These are phyloP conservation scores for Exophiala oligosperma DNA, from an alignment of 2,329 filamentous ascomycete species.

Conservation along the genomic window DNA sequence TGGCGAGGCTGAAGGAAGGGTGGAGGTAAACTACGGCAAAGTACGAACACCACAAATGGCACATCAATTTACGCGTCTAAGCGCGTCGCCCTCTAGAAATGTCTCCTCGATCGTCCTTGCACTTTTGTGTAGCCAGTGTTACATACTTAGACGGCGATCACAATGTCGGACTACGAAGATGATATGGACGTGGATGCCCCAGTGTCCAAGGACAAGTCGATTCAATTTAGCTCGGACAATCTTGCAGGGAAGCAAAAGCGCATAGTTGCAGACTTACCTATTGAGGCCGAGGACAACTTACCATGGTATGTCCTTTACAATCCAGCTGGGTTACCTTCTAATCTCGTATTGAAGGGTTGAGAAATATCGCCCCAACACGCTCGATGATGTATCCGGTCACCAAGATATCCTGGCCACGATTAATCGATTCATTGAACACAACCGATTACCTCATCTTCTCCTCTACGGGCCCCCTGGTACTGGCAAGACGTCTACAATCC, in stretches of 20 bases:
- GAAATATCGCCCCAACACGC: constrained; percentile 87
- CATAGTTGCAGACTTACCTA: constrained; percentile 85
- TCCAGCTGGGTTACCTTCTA: constrained; percentile 18
- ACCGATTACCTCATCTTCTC: constrained; percentile 90
- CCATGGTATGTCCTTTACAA: constrained; percentile 66
- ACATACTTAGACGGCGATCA: neutral
- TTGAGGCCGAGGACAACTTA: constrained; percentile 89
- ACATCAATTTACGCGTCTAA: constrained; percentile 14
- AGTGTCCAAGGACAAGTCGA: constrained; percentile 46
- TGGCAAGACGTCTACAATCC: constrained; percentile 94
- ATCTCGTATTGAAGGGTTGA: constrained; percentile 67
- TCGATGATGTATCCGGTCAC: constrained; percentile 92
- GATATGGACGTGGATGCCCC: constrained; percentile 69
- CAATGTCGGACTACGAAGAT: constrained; percentile 60
- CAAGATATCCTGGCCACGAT: constrained; percentile 97
- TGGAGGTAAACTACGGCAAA: no score
- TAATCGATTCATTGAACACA: constrained; percentile 94
- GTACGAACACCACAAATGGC: neutral
- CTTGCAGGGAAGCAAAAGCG: constrained; percentile 79
- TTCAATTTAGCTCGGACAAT: constrained; percentile 73
- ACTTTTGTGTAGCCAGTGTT: constrained; percentile 19
- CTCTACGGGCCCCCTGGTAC: constrained; percentile 96
- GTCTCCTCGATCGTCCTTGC: neutral
- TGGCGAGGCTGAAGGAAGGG: no score
- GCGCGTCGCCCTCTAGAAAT: neutral